phyloP scores from a whole-genome alignment of 257 asterid genomes.

The Coffea eugenioides region DNA sequence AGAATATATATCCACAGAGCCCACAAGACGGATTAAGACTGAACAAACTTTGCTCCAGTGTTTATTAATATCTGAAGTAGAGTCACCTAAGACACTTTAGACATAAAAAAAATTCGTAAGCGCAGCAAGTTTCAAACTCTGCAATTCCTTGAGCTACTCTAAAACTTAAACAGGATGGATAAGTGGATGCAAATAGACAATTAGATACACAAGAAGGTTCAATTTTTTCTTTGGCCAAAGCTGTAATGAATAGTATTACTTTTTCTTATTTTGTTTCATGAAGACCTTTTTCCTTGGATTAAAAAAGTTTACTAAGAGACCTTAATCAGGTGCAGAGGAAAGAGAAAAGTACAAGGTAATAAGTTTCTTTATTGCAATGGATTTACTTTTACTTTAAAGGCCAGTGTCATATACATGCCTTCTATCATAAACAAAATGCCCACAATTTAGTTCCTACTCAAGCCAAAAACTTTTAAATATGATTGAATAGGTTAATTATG shows the following conservation, averaged over 20 bases:
- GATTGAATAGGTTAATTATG: background rate
- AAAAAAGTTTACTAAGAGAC: no score
- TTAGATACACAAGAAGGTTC: background rate
- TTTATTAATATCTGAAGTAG: background rate
- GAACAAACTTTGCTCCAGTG: background rate
- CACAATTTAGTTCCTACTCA: background rate
- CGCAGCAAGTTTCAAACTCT: no score
- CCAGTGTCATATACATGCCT: background rate
- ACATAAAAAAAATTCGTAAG: no score
- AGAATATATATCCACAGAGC: background rate
- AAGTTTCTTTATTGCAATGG: no score
- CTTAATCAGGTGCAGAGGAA: background rate
- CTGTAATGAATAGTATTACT: no score
- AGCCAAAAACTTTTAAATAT: background rate
- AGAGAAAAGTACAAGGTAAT: background rate
- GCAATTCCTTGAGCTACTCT: background rate
- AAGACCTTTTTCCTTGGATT: background rate
- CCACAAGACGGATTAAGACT: background rate
- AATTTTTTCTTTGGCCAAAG: background rate
- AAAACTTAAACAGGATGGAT: background rate
- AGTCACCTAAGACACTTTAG: background rate
- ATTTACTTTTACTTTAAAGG: background rate
- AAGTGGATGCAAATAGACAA: background rate
- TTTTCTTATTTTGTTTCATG: background rate
- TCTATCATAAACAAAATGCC: background rate